Evolutionary conservation across 495 filamentous ascomycete species (phyloP).

Genomic region (Acidiella bohemica): DNA sequence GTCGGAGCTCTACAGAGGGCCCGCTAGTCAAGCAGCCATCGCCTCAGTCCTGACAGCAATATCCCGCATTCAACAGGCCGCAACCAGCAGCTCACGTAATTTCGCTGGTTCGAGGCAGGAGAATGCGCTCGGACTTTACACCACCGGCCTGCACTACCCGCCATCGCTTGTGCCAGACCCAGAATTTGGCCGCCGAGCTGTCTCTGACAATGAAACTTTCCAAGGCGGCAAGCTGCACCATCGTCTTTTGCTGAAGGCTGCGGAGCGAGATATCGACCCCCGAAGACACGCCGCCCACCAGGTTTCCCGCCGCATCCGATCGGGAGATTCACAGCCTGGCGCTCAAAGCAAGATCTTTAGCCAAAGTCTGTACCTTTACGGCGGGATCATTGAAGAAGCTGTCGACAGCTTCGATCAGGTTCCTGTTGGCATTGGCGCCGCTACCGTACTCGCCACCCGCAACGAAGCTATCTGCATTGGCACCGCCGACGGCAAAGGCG

Average conservation of each 20-base stretch:
- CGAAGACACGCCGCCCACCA: constrained; percentile 4
- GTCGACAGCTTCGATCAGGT: background rate
- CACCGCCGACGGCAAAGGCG: constrained; percentile 8
- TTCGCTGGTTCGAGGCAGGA: no score
- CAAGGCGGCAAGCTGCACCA: constrained; percentile 10
- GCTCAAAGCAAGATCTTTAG: constrained; percentile 6
- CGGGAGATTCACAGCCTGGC: constrained; percentile 10
- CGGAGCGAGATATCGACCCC: constrained; percentile 1
- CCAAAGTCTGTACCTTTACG: constrained; percentile 7
- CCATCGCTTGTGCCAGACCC: background rate
- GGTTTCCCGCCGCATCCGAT: constrained; percentile 11
- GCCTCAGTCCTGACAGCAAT: constrained; percentile 3
- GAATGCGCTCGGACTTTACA: background rate
- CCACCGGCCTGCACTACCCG: background rate
- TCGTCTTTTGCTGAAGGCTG: constrained; percentile 10
- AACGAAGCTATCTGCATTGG: constrained; percentile 8
- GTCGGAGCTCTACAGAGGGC: constrained; percentile 8
- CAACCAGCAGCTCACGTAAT: background rate
- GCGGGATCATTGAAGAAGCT: constrained; percentile 4
- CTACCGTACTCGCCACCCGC: constrained; percentile 3
- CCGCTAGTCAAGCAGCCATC: constrained; percentile 4
- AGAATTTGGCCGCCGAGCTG: constrained; percentile 1
- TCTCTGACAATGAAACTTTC: constrained; percentile 4
- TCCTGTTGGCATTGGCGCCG: background rate
- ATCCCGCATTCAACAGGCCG: constrained; percentile 4